Evolutionary conservation across 2,329 filamentous ascomycete species (phyloP).

Genomic region (Alternaria viburni): DNA sequence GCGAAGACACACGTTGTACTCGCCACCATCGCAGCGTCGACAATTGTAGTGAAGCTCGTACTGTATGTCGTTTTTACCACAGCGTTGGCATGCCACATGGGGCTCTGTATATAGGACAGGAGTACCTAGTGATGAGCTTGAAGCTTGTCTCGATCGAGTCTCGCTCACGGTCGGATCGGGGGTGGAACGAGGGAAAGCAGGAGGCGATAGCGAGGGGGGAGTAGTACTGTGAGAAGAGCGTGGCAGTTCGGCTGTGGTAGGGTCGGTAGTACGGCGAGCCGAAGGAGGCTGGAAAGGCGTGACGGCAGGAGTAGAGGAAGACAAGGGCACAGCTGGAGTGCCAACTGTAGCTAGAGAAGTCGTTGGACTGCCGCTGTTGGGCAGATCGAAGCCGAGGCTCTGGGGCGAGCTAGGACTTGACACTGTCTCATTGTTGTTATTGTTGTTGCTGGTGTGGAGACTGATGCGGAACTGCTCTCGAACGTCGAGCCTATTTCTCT

Average conservation of each 20-base stretch:
- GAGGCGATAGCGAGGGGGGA: slow-evolving; percentile 30
- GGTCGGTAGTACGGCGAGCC: slow-evolving; percentile 43
- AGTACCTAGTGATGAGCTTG: slow-evolving; percentile 14
- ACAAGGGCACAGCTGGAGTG: slow-evolving; percentile 25
- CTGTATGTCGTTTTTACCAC: slow-evolving; percentile 74
- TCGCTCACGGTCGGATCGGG: slow-evolving; percentile 34
- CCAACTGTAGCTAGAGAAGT: slow-evolving; percentile 34
- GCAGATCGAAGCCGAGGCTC: slow-evolving; percentile 33
- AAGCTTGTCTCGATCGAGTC: slow-evolving; percentile 23
- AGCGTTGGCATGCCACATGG: slow-evolving; percentile 74
- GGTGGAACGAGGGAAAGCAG: slow-evolving; percentile 37
- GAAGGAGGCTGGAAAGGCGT: slow-evolving; percentile 24
- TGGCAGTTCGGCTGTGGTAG: slow-evolving; percentile 25
- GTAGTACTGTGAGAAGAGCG: slow-evolving; percentile 34
- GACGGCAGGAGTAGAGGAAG: slow-evolving; percentile 22
- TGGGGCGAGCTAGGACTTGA: slow-evolving; percentile 41
- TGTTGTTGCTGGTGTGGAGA: slow-evolving; percentile 19
- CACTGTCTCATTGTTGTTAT: slow-evolving; percentile 17
- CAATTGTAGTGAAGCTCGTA: slow-evolving; percentile 90
- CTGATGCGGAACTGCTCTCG: slow-evolving; percentile 42
- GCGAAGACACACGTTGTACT: slow-evolving; percentile 78
- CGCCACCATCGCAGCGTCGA: slow-evolving; percentile 69
- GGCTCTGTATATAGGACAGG: slow-evolving; percentile 68
- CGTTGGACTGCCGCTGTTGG: slow-evolving; percentile 34
- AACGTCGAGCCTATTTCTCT: slow-evolving; percentile 51